These are phyloP conservation scores for Daldinia childiae DNA, from an alignment of 495 filamentous ascomycete genomes.

Conservation along the genomic window DNA sequence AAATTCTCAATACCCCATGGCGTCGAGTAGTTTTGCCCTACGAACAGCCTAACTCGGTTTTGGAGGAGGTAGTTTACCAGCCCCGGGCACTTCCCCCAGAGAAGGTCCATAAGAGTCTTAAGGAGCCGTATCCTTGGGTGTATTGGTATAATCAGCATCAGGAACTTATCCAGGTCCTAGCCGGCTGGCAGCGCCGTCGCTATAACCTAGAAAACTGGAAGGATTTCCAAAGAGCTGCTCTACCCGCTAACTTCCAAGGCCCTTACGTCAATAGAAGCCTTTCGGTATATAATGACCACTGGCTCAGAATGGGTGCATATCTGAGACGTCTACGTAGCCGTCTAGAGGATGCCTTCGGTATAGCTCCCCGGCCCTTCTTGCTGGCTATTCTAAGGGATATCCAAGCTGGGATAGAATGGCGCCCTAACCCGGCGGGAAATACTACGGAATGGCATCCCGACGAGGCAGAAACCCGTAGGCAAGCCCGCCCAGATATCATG, in stretches of 20 bases:
- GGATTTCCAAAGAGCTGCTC: conserved; percentile 31
- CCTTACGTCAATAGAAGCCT: conserved; percentile 36
- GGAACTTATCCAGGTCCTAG: conserved; percentile 29
- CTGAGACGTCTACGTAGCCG: conserved; percentile 32
- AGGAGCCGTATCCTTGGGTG: conserved; percentile 44
- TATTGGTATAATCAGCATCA: conserved; percentile 28
- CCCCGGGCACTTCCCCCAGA: conserved; percentile 26
- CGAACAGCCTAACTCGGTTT: conserved; percentile 22
- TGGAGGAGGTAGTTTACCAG: conserved; percentile 37
- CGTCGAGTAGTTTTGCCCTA: conserved; percentile 47
- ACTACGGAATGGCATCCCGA: conserved; percentile 4
- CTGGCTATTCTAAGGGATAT: conserved; percentile 44
- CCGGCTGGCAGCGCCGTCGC: conserved; percentile 36
- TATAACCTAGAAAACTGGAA: conserved; percentile 31
- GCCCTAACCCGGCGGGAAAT: neutral
- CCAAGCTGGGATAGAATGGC: conserved; percentile 33
- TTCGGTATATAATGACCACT: conserved; percentile 41
- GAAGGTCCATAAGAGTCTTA: conserved; percentile 11
- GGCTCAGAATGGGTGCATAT: conserved; percentile 40
- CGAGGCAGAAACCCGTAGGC: neutral
- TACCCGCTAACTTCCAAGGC: conserved; percentile 38
- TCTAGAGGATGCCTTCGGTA: conserved; percentile 22
- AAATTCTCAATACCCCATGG: conserved; percentile 39
- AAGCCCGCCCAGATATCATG: conserved; percentile 39
- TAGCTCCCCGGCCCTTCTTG: conserved; percentile 42